Base-by-base conservation (phyloP, 2,329 filamentous ascomycete genomes). In the Dactylellina haptotyla region DNA sequence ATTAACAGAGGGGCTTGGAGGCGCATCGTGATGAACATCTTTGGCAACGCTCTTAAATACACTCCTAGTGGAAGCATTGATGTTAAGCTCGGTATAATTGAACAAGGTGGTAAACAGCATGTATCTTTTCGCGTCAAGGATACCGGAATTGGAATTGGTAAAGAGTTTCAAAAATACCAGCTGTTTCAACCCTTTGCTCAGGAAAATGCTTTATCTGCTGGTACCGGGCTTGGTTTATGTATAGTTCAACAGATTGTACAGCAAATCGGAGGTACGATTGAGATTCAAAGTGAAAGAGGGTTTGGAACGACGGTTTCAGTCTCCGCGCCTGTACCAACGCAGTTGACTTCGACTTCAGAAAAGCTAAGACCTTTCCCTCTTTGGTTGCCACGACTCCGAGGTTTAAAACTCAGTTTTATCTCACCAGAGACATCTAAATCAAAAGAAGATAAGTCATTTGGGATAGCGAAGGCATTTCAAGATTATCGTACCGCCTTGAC, bases 141-240 rank as follows among this genome's bases (percentile, higher is more conserved):
- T 76, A 88, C 88, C 0, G 89, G 89, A 16, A 0, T 84, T 83
- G 50, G 89, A 89, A 1, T 91, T 90, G 28, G 84, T 84, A 82
- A 85, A 3, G 86, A 89, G 8, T 91, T 87, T 75, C 80, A 90
- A 12, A 82, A 84, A n/a, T 84, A 86, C 6, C 83, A 84, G 10
- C 79, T 90, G 0, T 91, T 88, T 77, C 86, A 84, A 0, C 87
- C 88, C 0, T 90, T 73, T 79, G 83, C 0, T 26, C 89, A 91
- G 75, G 89, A 91, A 76, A 84, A 90, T 51, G 80, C 82, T 0
- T 78, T 90, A 0, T 82, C 85, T 0, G 85, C 0, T 23, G 89
- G 89, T 0, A 86, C 86, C 0, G 89, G 89, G 0, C 81, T 91
- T 0, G 89, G 89, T 0, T 79, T 91, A 20, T 88, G 86, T 45